A percentile compares a stretch with the other conserved stretches of the same genome.
These are phyloP conservation scores for Odonthalia washingtoniensis DNA, from an alignment of 31 red algal genomes.

Conservation along the genomic window DNA sequence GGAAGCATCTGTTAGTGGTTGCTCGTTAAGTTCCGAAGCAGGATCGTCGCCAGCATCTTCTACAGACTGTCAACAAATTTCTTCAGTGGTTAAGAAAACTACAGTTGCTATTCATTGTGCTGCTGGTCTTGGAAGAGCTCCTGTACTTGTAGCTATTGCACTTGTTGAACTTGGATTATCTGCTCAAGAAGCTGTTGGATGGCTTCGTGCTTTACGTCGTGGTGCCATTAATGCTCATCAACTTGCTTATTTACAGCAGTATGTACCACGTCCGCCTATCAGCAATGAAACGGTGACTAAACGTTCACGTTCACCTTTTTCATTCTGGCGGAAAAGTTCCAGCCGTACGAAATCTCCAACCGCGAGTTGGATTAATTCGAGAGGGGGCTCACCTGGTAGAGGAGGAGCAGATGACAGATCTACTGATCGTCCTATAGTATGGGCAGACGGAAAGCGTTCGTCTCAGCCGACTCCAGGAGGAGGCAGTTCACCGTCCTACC, in stretches of 20 bases:
- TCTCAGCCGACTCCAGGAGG: too few species aligned
- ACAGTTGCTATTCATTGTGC: slow-evolving; percentile 83
- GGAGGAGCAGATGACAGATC: too few species aligned
- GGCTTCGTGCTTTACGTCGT: slow-evolving; percentile 75
- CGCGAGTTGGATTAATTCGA: too few species aligned
- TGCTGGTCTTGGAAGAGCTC: slow-evolving; percentile 83
- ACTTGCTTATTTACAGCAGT: slow-evolving; percentile 68
- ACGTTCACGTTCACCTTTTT: too few species aligned
- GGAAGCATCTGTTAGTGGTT: background rate
- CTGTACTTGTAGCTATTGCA: slow-evolving; percentile 83
- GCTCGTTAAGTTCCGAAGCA: background rate
- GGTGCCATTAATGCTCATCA: slow-evolving; percentile 90
- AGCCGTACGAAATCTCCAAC: too few species aligned
- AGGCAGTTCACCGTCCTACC: too few species aligned
- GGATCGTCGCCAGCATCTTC: background rate
- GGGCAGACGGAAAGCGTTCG: too few species aligned
- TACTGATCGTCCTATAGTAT: too few species aligned
- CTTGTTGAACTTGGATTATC: slow-evolving; percentile 74
- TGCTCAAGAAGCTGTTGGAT: slow-evolving; percentile 78
- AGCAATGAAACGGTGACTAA: too few species aligned
- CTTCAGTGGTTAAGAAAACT: slow-evolving; percentile 10
- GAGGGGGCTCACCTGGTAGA: too few species aligned
- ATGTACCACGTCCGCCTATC: slow-evolving; percentile 58
- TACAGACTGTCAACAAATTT: background rate
- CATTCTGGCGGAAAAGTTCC: too few species aligned